Percentiles rank a stretch among this genome's conserved stretches.
Evolutionary conservation across 768 basidiomycete genomes (phyloP).

Genomic region (Infundibulicybe gibba): DNA sequence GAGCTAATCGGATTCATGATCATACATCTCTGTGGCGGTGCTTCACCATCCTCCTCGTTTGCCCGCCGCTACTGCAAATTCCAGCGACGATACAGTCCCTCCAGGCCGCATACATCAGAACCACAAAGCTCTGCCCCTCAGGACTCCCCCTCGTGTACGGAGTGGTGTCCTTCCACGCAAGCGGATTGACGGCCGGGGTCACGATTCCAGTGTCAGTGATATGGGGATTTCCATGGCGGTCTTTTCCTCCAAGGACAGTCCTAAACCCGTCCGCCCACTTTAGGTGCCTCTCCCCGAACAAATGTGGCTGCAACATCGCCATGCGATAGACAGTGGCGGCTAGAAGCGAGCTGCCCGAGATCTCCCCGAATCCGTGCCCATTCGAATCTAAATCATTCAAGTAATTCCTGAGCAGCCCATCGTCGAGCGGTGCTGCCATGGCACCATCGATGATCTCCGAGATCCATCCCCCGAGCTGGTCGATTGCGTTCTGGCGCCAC

Average conservation of each 20-base stretch:
- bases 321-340: conserved; percentile 37
- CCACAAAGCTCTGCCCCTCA: conserved; percentile 37
- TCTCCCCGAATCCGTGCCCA: conserved; percentile 38
- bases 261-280: conserved; percentile 33
- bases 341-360: conserved; percentile 36
- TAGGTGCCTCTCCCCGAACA: conserved; percentile 25
- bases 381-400: conserved; percentile 21
- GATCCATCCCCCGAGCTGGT: conserved; percentile 30
- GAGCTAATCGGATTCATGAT: no score
- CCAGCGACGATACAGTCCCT: conserved; percentile 31
- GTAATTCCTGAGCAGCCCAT: conserved; percentile 39
- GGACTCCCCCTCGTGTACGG: conserved; percentile 34
- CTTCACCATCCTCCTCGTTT: no score
- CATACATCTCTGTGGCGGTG: no score
- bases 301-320: conserved; percentile 28
- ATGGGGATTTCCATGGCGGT: conserved; percentile 20
- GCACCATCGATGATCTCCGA: conserved; percentile 44
- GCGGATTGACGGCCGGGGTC: conserved; percentile 34
- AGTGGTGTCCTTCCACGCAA: conserved; percentile 30
- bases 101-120: conserved; percentile 37
- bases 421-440: conserved; percentile 24
- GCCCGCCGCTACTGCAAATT: no score
- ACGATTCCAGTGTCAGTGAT: conserved; percentile 26
- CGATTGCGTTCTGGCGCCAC: conserved; percentile 21
- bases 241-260: conserved; percentile 13